Conservation (phyloP, 495 filamentous ascomycete species). For the Hypoxylon perforatum region DNA sequence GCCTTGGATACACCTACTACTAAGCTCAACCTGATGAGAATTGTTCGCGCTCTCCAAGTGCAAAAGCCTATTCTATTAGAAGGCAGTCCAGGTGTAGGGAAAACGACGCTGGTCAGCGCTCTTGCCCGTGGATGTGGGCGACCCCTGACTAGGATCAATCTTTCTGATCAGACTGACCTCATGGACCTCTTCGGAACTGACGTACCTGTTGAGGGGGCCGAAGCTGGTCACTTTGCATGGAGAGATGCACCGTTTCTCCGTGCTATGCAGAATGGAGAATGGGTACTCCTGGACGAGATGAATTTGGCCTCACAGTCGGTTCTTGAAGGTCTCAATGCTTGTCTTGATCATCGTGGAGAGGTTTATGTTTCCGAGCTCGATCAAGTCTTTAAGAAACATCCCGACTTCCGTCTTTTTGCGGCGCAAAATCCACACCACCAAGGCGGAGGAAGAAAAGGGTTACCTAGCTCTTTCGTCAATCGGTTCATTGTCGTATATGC, state of each 20-base stretch:
- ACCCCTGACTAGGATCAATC: slow-evolving; percentile 89
- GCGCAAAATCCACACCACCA: slow-evolving; percentile 98
- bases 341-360: slow-evolving; percentile 95
- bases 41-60: slow-evolving; percentile 89
- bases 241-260: slow-evolving; percentile 93
- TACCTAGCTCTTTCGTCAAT: slow-evolving; percentile 96
- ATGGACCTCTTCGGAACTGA: slow-evolving; percentile 98
- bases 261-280: slow-evolving; percentile 95
- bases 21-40: slow-evolving; percentile 85
- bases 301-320: slow-evolving; percentile 97
- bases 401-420: slow-evolving; percentile 91
- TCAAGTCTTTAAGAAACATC: slow-evolving; percentile 89
- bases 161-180: slow-evolving; percentile 97
- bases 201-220: slow-evolving; percentile 89
- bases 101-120: slow-evolving; percentile 90
- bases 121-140: slow-evolving; percentile 81
- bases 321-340: slow-evolving; percentile 95
- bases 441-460: slow-evolving; percentile 93
- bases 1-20: slow-evolving; percentile 91
- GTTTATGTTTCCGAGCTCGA: slow-evolving; percentile 95
- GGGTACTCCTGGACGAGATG: slow-evolving; percentile 99
- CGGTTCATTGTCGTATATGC: slow-evolving; percentile 98
- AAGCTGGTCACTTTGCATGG: slow-evolving; percentile 91
- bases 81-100: slow-evolving; percentile 96
- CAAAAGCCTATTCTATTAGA: slow-evolving; percentile 92